Percentiles rank a stretch among this genome's conserved stretches.
Conservation (phyloP, 2,329 filamentous ascomycete genomes). For the Didymella arachidicola region DNA sequence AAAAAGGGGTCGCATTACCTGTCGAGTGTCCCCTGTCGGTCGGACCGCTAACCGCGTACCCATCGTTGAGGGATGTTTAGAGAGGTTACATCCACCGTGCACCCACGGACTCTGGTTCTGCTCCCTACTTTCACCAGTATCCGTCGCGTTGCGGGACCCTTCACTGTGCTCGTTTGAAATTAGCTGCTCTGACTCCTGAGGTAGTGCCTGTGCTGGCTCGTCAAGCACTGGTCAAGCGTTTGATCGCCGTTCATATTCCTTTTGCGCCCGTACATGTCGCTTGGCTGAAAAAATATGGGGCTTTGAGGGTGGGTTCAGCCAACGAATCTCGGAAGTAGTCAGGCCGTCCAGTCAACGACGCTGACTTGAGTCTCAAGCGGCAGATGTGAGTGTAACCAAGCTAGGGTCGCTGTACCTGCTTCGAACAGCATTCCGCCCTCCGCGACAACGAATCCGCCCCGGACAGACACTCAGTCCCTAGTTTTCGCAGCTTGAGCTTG, state of each 20-base stretch:
- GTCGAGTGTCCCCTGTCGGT: constrained; percentile 9
- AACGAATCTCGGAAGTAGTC: constrained; percentile 35
- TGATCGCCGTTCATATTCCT: constrained; percentile 50
- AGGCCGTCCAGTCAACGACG: constrained; percentile 18
- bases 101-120: constrained; percentile 23
- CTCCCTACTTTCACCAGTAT: constrained; percentile 29
- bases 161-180: constrained; percentile 30
- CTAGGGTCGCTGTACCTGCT: constrained; percentile 36
- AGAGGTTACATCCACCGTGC: constrained; percentile 2
- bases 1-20: constrained; percentile 7
- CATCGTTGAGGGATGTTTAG: constrained; percentile 27
- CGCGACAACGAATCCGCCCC: constrained; percentile 14
- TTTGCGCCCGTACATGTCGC: constrained; percentile 30
- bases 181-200: constrained; percentile 48
- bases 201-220: constrained; percentile 36
- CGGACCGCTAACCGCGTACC: constrained; percentile 30
- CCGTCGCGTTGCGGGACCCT: constrained; percentile 28
- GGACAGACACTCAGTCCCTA: constrained; percentile 4
- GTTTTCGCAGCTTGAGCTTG: constrained; percentile 18
- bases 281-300: constrained; percentile 8
- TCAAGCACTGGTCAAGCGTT: constrained; percentile 50
- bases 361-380: constrained; percentile 1
- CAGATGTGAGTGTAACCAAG: constrained; percentile 20
- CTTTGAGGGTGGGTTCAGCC: constrained; percentile 3
- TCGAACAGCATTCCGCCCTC: constrained; percentile 28